Evolutionary conservation across 2,329 filamentous ascomycete species (phyloP).

Genomic region (Colletotrichum tofieldiae): DNA sequence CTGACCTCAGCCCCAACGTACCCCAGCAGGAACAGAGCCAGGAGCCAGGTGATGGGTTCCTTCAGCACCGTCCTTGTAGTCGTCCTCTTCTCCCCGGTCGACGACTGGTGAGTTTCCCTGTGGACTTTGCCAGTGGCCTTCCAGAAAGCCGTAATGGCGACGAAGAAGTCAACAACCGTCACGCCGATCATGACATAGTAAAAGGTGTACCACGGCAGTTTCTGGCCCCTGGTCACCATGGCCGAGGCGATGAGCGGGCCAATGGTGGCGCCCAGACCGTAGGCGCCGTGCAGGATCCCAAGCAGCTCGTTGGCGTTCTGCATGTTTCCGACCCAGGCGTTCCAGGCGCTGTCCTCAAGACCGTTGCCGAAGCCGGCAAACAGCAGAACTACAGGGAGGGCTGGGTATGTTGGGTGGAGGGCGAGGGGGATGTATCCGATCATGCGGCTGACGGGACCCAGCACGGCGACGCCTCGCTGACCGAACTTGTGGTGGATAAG

Average conservation of each 20-base stretch:
- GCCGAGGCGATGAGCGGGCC: slow-evolving; percentile 80
- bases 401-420: slow-evolving; percentile 79
- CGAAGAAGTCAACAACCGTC: slow-evolving; percentile 69
- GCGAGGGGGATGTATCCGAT: slow-evolving; percentile 76
- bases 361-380: slow-evolving; percentile 82
- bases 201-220: slow-evolving; percentile 79
- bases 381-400: slow-evolving; percentile 75
- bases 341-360: slow-evolving; percentile 73
- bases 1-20: slow-evolving; percentile 87
- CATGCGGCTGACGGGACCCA: slow-evolving; percentile 75
- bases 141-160: slow-evolving; percentile 74
- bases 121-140: slow-evolving; percentile 71
- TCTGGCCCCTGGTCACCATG: slow-evolving; percentile 74
- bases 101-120: slow-evolving; percentile 55
- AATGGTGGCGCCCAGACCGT: slow-evolving; percentile 80
- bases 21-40: slow-evolving; percentile 80
- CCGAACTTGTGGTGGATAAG: slow-evolving; percentile 75
- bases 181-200: slow-evolving; percentile 82
- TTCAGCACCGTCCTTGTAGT: slow-evolving; percentile 63
- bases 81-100: slow-evolving; percentile 57
- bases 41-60: slow-evolving; percentile 77
- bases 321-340: slow-evolving; percentile 79
- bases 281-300: slow-evolving; percentile 80
- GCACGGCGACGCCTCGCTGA: slow-evolving; percentile 79
- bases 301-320: slow-evolving; percentile 80